A percentile compares a stretch with the other conserved stretches of the same genome.
Evolutionary conservation across 805 yeast species (phyloP).

Genomic region (Metschnikowia peoriensis): DNA sequence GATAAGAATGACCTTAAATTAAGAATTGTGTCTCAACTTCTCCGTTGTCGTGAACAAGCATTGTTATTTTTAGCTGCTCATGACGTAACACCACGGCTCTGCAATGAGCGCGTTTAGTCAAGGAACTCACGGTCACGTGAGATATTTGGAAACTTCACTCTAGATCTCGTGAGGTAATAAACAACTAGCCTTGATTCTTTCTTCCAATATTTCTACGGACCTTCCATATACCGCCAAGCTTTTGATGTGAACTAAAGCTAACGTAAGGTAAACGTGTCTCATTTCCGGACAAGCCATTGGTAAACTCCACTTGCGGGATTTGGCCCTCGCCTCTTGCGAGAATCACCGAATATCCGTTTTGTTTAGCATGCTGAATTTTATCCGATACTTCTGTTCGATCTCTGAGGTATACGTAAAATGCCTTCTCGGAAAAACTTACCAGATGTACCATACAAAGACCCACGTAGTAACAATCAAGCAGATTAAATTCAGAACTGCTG

Average conservation of each 20-base stretch:
- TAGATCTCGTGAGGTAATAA: not conserved
- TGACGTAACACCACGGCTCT: not conserved
- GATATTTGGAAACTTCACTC: not conserved
- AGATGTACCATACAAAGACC: constrained; percentile 71
- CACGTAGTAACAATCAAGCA: constrained; percentile 26
- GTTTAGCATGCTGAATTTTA: constrained; percentile 3
- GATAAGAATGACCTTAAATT: too few species aligned
- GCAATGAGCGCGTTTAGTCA: not conserved
- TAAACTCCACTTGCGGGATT: constrained; percentile 57
- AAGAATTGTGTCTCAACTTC: too few species aligned
- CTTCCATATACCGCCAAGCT: constrained; percentile 57
- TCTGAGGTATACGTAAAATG: constrained; percentile 61
- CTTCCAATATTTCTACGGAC: constrained; percentile 36
- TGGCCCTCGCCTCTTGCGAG: constrained; percentile 64
- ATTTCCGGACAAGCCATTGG: constrained; percentile 5
- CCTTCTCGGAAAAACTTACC: constrained; percentile 37
- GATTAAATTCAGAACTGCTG: constrained; percentile 2
- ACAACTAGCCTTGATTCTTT: constrained; percentile 11
- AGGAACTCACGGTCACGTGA: not conserved
- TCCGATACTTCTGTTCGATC: constrained; percentile 17
- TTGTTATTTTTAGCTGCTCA: not conserved
- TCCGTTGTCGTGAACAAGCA: not conserved
- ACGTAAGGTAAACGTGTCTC: constrained; percentile 19
- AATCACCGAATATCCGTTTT: constrained; percentile 32
- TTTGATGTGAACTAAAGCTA: constrained; percentile 32